A percentile compares a stretch with the other conserved stretches of the same genome.
Evolutionary conservation across 2,329 filamentous ascomycete species (phyloP).

Genomic region (Cytospora piceicola): DNA sequence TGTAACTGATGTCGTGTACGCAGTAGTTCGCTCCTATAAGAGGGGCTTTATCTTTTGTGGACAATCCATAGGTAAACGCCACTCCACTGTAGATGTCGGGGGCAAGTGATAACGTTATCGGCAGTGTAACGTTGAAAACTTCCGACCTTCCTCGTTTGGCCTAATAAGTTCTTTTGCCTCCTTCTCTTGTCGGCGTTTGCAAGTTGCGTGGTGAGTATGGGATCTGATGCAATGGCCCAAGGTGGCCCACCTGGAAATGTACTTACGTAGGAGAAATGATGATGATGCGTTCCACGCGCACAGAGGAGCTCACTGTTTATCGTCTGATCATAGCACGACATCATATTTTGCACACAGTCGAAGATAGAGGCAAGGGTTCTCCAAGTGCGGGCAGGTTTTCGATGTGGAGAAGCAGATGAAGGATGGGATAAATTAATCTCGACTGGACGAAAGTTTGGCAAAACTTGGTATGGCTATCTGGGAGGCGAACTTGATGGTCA

Average conservation of each 20-base stretch:
- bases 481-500: not conserved
- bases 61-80: not conserved
- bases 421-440: too few relatives aligned
- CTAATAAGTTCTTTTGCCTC: not conserved
- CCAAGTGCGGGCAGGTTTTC: not conserved
- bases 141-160: slow-evolving; percentile 21
- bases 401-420: not conserved
- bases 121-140: slow-evolving; percentile 18
- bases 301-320: not conserved
- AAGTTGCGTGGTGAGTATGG: not conserved
- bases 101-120: slow-evolving; percentile 22
- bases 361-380: not conserved
- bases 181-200: not conserved
- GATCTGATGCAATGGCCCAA: not conserved
- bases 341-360: not conserved
- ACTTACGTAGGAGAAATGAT: not conserved
- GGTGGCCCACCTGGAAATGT: not conserved
- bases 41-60: not conserved
- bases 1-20: too few relatives aligned
- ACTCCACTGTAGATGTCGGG: not conserved
- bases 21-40: not conserved
- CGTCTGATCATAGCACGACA: not conserved
- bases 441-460: not conserved
- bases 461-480: not conserved
- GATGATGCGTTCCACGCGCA: too few relatives aligned